phyloP scores from a whole-genome alignment of 257 asterid genomes.

The Solanum etuberosum region DNA sequence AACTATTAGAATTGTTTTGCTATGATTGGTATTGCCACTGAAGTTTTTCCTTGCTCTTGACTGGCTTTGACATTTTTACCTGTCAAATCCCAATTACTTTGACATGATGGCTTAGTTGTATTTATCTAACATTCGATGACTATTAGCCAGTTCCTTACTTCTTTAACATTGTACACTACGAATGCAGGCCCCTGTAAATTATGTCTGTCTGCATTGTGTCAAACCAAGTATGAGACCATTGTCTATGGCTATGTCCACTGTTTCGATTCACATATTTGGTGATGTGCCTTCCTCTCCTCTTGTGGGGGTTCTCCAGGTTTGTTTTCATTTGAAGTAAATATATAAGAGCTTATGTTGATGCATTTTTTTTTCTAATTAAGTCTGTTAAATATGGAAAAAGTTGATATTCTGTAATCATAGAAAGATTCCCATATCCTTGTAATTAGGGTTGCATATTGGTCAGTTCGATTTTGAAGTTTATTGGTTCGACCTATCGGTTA shows the following conservation, averaged over 20 bases:
- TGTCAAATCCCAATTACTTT: background rate
- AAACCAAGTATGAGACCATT: slow-evolving; percentile 84
- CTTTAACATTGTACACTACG: background rate
- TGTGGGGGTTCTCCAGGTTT: slow-evolving; percentile 88
- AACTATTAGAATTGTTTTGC: background rate
- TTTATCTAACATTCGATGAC: background rate
- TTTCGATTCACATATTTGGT: slow-evolving; percentile 75
- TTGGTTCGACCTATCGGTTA: background rate
- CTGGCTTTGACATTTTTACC: background rate
- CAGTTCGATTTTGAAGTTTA: background rate
- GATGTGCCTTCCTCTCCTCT: slow-evolving; percentile 96
- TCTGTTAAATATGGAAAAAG: background rate
- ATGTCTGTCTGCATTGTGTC: slow-evolving; percentile 73
- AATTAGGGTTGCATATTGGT: background rate
- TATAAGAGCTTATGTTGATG: background rate
- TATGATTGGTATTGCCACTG: background rate
- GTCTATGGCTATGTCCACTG: slow-evolving; percentile 85
- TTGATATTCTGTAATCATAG: background rate
- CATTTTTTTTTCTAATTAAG: background rate
- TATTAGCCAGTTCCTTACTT: background rate
- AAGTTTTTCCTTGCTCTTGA: background rate
- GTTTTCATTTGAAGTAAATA: background rate
- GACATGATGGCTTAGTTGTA: background rate
- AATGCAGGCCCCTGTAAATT: slow-evolving; percentile 86
- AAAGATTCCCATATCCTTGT: background rate